Evolutionary conservation across 2,329 filamentous ascomycete species (phyloP).

Genomic region (Fusarium sp.): DNA sequence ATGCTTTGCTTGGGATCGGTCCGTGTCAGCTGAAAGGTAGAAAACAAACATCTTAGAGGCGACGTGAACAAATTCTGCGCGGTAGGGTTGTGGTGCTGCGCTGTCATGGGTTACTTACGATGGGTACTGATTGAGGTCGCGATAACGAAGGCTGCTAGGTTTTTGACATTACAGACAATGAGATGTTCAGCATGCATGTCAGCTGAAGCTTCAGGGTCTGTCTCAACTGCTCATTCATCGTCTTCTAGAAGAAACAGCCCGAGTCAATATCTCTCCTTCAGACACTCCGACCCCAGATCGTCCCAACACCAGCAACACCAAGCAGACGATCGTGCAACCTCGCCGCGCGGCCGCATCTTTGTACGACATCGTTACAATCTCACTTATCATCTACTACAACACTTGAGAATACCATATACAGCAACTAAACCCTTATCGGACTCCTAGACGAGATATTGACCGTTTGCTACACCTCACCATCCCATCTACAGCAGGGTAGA

Average conservation of each 20-base stretch:
- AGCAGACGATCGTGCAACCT: neutral
- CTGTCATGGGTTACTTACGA: too few species aligned
- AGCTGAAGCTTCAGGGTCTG: neutral
- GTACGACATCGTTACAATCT: slow-evolving; percentile 11
- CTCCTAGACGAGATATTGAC: too few species aligned
- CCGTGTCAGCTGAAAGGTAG: neutral
- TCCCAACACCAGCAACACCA: neutral
- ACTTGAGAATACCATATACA: neutral
- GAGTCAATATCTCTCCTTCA: neutral
- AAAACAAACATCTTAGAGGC: neutral
- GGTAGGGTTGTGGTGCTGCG: too few species aligned
- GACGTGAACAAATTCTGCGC: too few species aligned
- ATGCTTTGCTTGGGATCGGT: neutral
- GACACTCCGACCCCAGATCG: neutral
- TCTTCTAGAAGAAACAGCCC: too few species aligned
- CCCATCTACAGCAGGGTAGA: too few species aligned
- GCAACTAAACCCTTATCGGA: too few species aligned
- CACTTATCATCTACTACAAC: neutral
- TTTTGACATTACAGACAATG: too few species aligned
- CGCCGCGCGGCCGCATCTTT: slow-evolving; percentile 23
- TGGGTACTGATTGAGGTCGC: too few species aligned
- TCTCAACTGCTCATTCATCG: too few species aligned
- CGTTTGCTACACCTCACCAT: too few species aligned
- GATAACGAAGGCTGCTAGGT: neutral
- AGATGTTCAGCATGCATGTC: too few species aligned